Evolutionary conservation across 2,329 filamentous ascomycete genomes (phyloP), one percentile per base, ranked within the genome.

Genomic region (Paraconiothyrium brasiliense): DNA sequence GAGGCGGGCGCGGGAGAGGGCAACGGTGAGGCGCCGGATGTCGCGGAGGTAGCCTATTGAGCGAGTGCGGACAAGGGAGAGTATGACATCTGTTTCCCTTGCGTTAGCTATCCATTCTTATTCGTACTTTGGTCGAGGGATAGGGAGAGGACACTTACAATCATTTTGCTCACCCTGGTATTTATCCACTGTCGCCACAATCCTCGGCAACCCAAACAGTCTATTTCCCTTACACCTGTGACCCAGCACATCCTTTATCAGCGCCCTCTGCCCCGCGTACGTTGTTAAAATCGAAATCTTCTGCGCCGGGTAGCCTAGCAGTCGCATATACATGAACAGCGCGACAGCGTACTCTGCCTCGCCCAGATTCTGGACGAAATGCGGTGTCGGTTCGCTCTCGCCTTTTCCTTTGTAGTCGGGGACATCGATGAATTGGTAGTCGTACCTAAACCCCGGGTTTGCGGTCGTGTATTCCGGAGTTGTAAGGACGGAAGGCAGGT

Each of bases 91-190:
- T 95, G 60, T 2, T 16, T 1, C 27, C 27, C 27, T 9, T 16
- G 14, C 46, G 50, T 70, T 64, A 72, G 62, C 8, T 34, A 39
- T 30, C 27, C 1, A 30, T 30, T 30, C 27, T 6, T 30, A 30
- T 30, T 49, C 14, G 11, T 22, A 5, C 8, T 52, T 20, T 20
- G 43, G 8, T 8, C 16, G n/a, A n/a, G n/a, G 35, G 46, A 7
- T 30, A 34, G 27, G 22, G 14, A 4, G 14, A 20, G 6, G 59
- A 11, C 8, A 88, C 91, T 85, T 85, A 95, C 92, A 98, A 75
- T 99, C 95, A 79, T 99, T 99, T 80, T 99, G 95, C 83, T 99
- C 95, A 77, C 95, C 96, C 82, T 99, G 95, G 74, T 98, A 99
- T 78, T 97, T 97, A 82, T 99, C 95, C 65, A 99, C 94, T 5